phyloP scores from a whole-genome alignment of 345 rosid species.

The Microcos paniculata region DNA sequence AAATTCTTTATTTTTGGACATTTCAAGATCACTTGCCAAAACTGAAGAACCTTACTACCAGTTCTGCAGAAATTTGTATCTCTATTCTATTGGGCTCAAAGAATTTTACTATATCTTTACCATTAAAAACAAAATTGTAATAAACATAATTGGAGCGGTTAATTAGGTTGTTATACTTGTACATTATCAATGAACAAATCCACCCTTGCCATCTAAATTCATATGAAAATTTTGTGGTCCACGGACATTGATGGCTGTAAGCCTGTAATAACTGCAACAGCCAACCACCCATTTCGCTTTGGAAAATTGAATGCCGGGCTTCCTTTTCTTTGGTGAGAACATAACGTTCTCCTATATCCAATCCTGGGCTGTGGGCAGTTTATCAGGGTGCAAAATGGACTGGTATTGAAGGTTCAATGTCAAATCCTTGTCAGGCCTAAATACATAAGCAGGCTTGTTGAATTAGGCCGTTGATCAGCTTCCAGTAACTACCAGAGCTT shows the following conservation, averaged over 20 bases:
- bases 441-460: background rate
- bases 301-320: too few relatives aligned
- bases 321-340: background rate
- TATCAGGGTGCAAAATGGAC: background rate
- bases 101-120: too few relatives aligned
- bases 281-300: background rate
- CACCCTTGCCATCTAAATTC: too few relatives aligned
- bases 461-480: background rate
- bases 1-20: too few relatives aligned
- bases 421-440: background rate
- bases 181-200: too few relatives aligned
- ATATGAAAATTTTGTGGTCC: too few relatives aligned
- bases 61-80: background rate
- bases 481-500: background rate
- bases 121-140: too few relatives aligned
- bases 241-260: background rate
- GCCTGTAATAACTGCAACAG: too few relatives aligned
- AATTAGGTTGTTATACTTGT: too few relatives aligned
- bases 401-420: background rate
- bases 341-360: background rate
- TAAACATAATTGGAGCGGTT: too few relatives aligned
- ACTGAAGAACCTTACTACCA: background rate
- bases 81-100: background rate
- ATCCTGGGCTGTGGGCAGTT: background rate
- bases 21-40: too few relatives aligned